A percentile compares a stretch with the other conserved stretches of the same genome.
These are phyloP conservation scores for Dothiorella sarmentorum DNA, from an alignment of 2,329 filamentous ascomycete genomes.

Conservation along the genomic window DNA sequence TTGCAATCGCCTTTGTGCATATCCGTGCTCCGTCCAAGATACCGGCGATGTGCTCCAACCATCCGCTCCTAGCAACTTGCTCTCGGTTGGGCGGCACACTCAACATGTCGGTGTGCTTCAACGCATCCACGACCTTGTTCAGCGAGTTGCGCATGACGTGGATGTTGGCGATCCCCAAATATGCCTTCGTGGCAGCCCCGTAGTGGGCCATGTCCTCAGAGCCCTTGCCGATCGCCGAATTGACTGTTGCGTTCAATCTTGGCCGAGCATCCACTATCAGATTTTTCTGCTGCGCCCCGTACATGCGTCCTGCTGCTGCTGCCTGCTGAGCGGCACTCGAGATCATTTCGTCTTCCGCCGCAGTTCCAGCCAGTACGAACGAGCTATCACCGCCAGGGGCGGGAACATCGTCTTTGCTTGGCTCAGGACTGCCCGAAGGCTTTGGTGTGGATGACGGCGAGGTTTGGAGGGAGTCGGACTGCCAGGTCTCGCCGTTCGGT, in stretches of 20 bases:
- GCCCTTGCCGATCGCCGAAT: conserved; percentile 88
- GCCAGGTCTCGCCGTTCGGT: conserved; percentile 15
- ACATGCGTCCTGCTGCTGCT: conserved; percentile 48
- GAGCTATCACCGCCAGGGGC: conserved; percentile 33
- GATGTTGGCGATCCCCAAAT: conserved; percentile 95
- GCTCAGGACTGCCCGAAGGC: conserved; percentile 30
- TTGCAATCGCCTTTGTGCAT: conserved; percentile 82
- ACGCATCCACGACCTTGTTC: conserved; percentile 77
- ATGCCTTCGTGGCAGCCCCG: conserved; percentile 84
- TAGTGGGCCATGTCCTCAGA: conserved; percentile 99
- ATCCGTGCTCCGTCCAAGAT: conserved; percentile 80
- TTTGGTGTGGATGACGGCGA: conserved; percentile 24
- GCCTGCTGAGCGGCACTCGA: conserved; percentile 64
- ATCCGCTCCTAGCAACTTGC: conserved; percentile 75
- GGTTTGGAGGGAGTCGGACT: conserved; percentile 5
- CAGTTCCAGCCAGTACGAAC: conserved; percentile 30
- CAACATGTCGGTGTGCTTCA: conserved; percentile 90
- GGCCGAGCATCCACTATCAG: conserved; percentile 94
- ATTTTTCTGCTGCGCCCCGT: conserved; percentile 90
- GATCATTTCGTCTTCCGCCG: conserved; percentile 50
- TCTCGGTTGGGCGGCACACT: conserved; percentile 79
- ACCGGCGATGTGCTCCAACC: conserved; percentile 83
- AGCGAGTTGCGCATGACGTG: conserved; percentile 95
- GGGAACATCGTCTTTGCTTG: conserved; percentile 33
- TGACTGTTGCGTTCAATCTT: conserved; percentile 88